Percentiles rank a stretch among this genome's conserved stretches.
Conservation (phyloP, 805 yeast species). For the Saitoella complicata region DNA sequence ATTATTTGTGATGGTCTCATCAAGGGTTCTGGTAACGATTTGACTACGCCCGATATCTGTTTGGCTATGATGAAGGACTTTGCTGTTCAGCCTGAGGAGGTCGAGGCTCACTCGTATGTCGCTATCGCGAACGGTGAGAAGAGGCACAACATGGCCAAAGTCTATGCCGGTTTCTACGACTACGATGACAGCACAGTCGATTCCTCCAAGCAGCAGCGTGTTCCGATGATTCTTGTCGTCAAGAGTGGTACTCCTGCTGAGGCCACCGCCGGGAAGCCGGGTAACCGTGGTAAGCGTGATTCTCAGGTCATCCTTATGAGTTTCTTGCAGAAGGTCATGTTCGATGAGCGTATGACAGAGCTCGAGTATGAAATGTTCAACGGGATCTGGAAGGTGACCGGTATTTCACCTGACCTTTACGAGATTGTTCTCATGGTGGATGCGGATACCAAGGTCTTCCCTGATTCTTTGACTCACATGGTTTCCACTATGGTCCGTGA, state of each 20-base stretch:
- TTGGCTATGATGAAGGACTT: slow-evolving; percentile 75
- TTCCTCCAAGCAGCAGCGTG: slow-evolving; percentile 59
- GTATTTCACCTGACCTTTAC: slow-evolving; percentile 64
- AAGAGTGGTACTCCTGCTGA: slow-evolving; percentile 88
- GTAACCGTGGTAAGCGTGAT: slow-evolving; percentile 93
- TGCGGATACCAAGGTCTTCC: slow-evolving; percentile 80
- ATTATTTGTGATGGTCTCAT: slow-evolving; percentile 87
- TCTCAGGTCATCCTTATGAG: slow-evolving; percentile 86
- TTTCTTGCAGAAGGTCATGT: slow-evolving; percentile 70
- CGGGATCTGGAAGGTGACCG: slow-evolving; percentile 68
- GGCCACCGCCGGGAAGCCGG: slow-evolving; percentile 53
- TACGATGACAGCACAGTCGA: slow-evolving; percentile 66
- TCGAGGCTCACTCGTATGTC: slow-evolving; percentile 70
- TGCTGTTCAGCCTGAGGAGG: slow-evolving; percentile 54
- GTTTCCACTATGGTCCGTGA: slow-evolving; percentile 74
- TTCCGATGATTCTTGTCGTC: slow-evolving; percentile 58
- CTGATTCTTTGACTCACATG: slow-evolving; percentile 81
- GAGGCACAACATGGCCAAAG: slow-evolving; percentile 96
- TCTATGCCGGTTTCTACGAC: slow-evolving; percentile 84
- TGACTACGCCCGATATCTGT: slow-evolving; percentile 78
- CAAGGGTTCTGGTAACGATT: slow-evolving; percentile 84
- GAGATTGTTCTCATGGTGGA: slow-evolving; percentile 83
- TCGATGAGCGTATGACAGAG: slow-evolving; percentile 88
- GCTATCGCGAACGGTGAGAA: slow-evolving; percentile 90
- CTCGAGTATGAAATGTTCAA: slow-evolving; percentile 65